A percentile compares a stretch with the other conserved stretches of the same genome.
phyloP scores from a whole-genome alignment of 495 filamentous ascomycete species.

The Bryoglossum gracile region DNA sequence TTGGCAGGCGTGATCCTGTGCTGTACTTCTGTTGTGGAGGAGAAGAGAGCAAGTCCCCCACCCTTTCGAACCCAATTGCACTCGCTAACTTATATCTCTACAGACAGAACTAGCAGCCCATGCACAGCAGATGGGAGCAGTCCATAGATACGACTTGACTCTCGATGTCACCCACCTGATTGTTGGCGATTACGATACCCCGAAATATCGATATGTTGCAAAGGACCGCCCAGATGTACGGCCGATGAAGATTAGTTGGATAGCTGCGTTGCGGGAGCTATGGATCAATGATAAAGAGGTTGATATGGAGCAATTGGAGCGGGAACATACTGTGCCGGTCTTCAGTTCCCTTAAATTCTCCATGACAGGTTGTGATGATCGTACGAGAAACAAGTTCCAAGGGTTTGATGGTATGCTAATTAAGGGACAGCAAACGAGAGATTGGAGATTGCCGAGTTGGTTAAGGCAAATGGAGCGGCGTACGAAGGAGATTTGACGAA shows the following conservation, averaged over 20 bases:
- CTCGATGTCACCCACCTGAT: constrained; percentile 93
- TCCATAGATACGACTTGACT: constrained; percentile 84
- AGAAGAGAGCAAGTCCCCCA: constrained; percentile 60
- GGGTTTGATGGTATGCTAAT: constrained; percentile 2
- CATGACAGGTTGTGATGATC: constrained; percentile 83
- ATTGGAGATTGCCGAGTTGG: constrained; percentile 55
- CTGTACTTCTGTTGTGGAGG: constrained; percentile 79
- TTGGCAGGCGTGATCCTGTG: constrained; percentile 79
- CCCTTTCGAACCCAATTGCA: neutral
- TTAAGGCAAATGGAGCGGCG: constrained; percentile 62
- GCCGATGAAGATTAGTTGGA: constrained; percentile 71
- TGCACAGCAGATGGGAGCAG: constrained; percentile 76
- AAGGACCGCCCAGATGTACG: constrained; percentile 78
- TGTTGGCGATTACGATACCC: constrained; percentile 77
- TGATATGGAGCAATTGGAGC: constrained; percentile 61
- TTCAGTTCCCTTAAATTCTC: constrained; percentile 67
- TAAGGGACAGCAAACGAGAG: constrained; percentile 51
- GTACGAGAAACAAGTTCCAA: constrained; percentile 40
- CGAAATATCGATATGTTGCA: constrained; percentile 93
- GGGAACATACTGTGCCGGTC: constrained; percentile 50
- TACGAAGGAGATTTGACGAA: constrained; percentile 84
- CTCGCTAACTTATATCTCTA: constrained; percentile 5
- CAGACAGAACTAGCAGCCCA: constrained; percentile 63
- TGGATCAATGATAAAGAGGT: constrained; percentile 82
- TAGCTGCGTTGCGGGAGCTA: constrained; percentile 69